Evolutionary conservation across 2,329 filamentous ascomycete species (phyloP).

Genomic region (Fusarium keratoplasticum): DNA sequence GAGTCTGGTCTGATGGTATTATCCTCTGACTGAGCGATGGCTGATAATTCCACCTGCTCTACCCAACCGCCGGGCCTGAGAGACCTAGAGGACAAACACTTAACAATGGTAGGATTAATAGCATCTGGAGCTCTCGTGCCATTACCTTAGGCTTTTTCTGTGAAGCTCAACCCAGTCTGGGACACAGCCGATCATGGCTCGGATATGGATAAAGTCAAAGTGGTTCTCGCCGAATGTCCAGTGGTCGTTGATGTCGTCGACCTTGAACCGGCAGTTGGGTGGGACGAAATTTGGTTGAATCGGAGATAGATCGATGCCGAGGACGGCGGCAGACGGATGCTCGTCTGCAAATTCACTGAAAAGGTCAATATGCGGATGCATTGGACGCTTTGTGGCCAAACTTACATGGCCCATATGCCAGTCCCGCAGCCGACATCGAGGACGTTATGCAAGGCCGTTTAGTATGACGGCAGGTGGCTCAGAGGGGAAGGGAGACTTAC

Average conservation of each 20-base stretch:
- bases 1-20: neutral
- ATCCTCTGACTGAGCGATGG: conserved; percentile 1
- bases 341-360: neutral
- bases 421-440: conserved; percentile 4
- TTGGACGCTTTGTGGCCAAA: neutral
- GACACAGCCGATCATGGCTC: neutral
- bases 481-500: neutral
- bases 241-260: neutral
- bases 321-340: neutral
- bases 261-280: neutral
- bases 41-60: neutral
- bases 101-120: neutral
- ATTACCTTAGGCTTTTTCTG: neutral
- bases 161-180: neutral
- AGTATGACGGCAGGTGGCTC: neutral
- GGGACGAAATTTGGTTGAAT: neutral
- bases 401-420: conserved; percentile 3
- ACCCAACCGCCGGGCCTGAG: neutral
- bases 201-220: neutral
- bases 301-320: neutral
- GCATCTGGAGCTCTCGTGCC: neutral
- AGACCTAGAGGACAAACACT: neutral
- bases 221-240: neutral
- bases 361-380: neutral
- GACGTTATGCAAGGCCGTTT: neutral